A percentile compares a stretch with the other conserved stretches of the same genome.
Conservation (phyloP, 805 yeast genomes). For the Ogataea nitratoaversa region DNA sequence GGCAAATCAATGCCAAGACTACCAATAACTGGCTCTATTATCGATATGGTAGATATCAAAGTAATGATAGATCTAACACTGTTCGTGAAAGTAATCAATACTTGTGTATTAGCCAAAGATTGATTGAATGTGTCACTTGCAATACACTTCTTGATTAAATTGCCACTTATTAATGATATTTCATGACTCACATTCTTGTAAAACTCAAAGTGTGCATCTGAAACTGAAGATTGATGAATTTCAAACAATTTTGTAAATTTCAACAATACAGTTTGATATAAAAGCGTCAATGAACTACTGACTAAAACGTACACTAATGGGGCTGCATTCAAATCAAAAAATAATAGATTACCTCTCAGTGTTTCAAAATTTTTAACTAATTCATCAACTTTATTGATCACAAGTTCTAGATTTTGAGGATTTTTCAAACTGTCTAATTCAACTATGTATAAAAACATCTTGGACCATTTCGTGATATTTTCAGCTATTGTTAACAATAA, state of each 20-base stretch:
- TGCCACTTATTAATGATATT: slow-evolving; percentile 17
- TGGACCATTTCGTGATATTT: slow-evolving; percentile 31
- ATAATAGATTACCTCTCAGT: slow-evolving; percentile 25
- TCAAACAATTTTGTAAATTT: slow-evolving; percentile 24
- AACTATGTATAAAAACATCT: slow-evolving; percentile 27
- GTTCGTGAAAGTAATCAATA: slow-evolving; percentile 24
- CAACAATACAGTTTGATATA: slow-evolving; percentile 26
- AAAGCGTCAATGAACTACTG: slow-evolving; percentile 22
- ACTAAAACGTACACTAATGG: slow-evolving; percentile 23
- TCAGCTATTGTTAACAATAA: slow-evolving; percentile 28
- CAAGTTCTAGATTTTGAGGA: slow-evolving; percentile 14
- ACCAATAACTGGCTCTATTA: slow-evolving; percentile 15
- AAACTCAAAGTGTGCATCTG: slow-evolving; percentile 15
- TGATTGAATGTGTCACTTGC: slow-evolving; percentile 13
- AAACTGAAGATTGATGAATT: slow-evolving; percentile 6
- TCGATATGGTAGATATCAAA: slow-evolving; percentile 19
- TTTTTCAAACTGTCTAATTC: slow-evolving; percentile 22
- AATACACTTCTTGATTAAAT: slow-evolving; percentile 15
- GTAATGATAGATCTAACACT: slow-evolving; percentile 27
- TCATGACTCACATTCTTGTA: slow-evolving; percentile 19
- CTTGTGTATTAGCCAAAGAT: slow-evolving; percentile 16
- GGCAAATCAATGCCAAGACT: slow-evolving; percentile 4
- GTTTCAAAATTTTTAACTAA: slow-evolving; percentile 23
- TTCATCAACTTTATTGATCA: slow-evolving; percentile 24
- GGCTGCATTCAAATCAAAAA: slow-evolving; percentile 24